Percentiles rank a stretch among this genome's conserved stretches.
phyloP scores from a whole-genome alignment of 805 yeast species.

The Hyphopichia homilentoma region DNA sequence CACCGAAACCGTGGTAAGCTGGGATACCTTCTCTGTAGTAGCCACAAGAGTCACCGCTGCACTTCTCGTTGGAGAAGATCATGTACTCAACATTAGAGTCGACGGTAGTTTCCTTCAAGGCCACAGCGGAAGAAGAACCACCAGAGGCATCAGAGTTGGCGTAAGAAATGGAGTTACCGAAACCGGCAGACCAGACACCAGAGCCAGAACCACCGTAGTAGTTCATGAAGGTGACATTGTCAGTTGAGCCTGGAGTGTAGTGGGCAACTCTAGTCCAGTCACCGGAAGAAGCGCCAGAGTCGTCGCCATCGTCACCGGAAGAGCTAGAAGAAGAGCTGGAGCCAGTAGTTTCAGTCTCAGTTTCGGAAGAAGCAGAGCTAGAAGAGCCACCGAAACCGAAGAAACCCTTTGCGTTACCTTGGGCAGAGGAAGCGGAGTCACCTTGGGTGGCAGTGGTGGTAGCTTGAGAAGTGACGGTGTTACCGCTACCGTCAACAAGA shows the following conservation, averaged over 20 bases:
- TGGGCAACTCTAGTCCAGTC: constrained; percentile 75
- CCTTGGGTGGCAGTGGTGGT: constrained; percentile 9
- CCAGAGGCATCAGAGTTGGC: constrained; percentile 73
- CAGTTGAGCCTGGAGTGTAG: constrained; percentile 68
- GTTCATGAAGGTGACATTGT: constrained; percentile 80
- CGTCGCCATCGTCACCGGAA: constrained; percentile 12
- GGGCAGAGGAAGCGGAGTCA: constrained; percentile 11
- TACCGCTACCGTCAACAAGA: constrained; percentile 58
- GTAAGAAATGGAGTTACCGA: constrained; percentile 91
- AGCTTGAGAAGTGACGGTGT: constrained; percentile 25
- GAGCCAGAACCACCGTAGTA: constrained; percentile 85
- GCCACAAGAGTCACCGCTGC: constrained; percentile 68
- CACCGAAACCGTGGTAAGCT: constrained; percentile 93
- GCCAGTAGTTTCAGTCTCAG: constrained; percentile 5
- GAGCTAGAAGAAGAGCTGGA: constrained; percentile 19
- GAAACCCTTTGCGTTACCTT: constrained; percentile 4
- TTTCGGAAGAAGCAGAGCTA: constrained; percentile 5
- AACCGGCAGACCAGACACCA: constrained; percentile 81
- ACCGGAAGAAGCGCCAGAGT: constrained; percentile 30
- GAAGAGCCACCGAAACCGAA: constrained; percentile 13
- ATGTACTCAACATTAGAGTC: constrained; percentile 75
- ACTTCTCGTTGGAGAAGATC: constrained; percentile 71
- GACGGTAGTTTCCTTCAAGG: constrained; percentile 64
- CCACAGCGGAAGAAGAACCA: constrained; percentile 65
- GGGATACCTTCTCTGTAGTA: constrained; percentile 82